Base-by-base conservation (phyloP, 805 yeast species). In the Candida berthetii region DNA sequence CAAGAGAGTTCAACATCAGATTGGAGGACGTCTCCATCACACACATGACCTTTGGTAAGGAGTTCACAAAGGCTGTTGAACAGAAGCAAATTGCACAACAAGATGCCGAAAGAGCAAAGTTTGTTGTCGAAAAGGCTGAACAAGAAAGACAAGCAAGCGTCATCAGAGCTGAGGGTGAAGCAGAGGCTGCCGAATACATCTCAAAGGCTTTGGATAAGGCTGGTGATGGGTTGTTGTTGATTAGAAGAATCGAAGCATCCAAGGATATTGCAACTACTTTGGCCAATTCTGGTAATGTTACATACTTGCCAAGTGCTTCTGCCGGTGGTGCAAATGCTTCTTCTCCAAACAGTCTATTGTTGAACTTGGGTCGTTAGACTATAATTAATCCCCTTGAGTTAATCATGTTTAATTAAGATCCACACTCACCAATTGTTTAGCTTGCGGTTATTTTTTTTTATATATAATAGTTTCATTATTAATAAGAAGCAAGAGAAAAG, bases 51-150 rank as follows among this genome's bases (percentile, higher is more conserved):
- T 93, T 93, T 63, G 98, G 99, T 41, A 77, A 75, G 49, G 99
- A 93, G 61, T 93, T 93, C 71, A 93, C 99, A 41, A 90, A 86
- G 65, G 98, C 99, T 28, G 99, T 93, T 45, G 99, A 93, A 69
- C 96, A 87, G 69, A 93, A 93, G 64, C 98, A 93, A 68, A 95
- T 93, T 66, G 99, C 99, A 27, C 99, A 93, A 69, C 99, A 93
- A 68, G 99, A 93, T 61, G 98, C 99, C 19, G 98, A 93, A 71
- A 78, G 99, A 52, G 96, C 98, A 44, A 85, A 84, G 58, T 93
- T 79, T 60, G 71, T 87, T 40, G 97, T 93, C 42, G 97, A 90
- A 60, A 85, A 85, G 61, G 98, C 98, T 8, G 97, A 93, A 65
- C 99, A 93, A 69, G 98, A 91, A 65, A 80, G 96, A 61, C 90